These are phyloP conservation scores for Chernovozyma sophiae-reginae DNA, from an alignment of 1,139 yeast genomes.

Conservation along the genomic window DNA sequence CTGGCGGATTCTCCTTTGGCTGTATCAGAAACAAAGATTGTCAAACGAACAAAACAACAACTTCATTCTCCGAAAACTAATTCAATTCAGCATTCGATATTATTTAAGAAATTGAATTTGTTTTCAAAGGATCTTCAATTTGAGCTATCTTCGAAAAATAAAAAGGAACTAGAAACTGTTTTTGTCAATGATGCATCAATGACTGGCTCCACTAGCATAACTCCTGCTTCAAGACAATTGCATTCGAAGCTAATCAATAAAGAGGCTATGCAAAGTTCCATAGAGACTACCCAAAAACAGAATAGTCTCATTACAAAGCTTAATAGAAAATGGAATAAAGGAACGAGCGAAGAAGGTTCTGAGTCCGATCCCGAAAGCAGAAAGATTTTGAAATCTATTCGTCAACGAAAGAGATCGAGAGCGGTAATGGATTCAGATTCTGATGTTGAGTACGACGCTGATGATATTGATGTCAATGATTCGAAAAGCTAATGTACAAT, in stretches of 20 bases:
- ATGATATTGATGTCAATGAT: too few species aligned
- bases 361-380: neutral
- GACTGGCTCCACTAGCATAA: neutral
- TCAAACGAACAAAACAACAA: slow-evolving; percentile 1
- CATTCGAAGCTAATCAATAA: neutral
- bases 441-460: slow-evolving; percentile 1
- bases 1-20: slow-evolving; percentile 1
- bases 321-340: slow-evolving; percentile 6
- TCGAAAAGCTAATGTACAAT: too few species aligned
- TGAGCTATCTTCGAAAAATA: slow-evolving; percentile 4
- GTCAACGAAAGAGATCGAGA: slow-evolving; percentile 3
- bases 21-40: neutral
- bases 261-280: neutral
- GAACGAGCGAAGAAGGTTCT: neutral
- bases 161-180: slow-evolving; percentile 1
- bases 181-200: neutral
- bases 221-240: neutral
- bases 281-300: slow-evolving; percentile 1
- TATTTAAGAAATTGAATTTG: slow-evolving; percentile 6
- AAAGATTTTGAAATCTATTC: neutral
- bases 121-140: slow-evolving; percentile 13
- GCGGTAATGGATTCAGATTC: slow-evolving; percentile 3
- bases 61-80: slow-evolving; percentile 1
- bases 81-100: neutral
- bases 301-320: slow-evolving; percentile 5